Conservation (phyloP, 345 rosid species). For the Sapria himalayana region DNA sequence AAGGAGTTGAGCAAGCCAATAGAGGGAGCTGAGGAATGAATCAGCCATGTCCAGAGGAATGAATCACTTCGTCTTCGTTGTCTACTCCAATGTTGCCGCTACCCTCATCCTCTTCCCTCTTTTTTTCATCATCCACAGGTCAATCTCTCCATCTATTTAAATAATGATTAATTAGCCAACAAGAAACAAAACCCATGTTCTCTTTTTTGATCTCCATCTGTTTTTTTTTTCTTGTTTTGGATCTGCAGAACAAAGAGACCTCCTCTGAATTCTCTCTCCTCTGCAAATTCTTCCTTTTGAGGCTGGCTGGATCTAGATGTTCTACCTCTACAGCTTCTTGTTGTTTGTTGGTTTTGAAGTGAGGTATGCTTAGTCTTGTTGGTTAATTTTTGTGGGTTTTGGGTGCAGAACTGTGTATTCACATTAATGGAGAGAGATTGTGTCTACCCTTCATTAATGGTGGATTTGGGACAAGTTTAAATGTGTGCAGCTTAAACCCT, state of each 20-base stretch:
- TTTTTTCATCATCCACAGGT: slow-evolving; percentile 15
- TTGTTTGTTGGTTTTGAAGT: not conserved
- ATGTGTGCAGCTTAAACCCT: no score
- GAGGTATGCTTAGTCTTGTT: not conserved
- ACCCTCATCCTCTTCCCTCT: slow-evolving; percentile 16
- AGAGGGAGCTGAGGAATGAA: no score
- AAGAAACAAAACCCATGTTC: not conserved
- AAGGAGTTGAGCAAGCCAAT: no score
- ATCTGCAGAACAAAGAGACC: slow-evolving; percentile 16
- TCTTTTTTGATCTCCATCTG: not conserved
- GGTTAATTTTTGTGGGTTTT: not conserved
- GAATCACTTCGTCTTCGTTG: slow-evolving; percentile 20
- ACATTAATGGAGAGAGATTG: no score
- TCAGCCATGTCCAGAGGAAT: slow-evolving; percentile 33
- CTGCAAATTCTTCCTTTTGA: slow-evolving; percentile 24
- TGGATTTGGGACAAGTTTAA: no score
- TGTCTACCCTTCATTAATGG: no score
- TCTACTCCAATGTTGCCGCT: slow-evolving; percentile 24
- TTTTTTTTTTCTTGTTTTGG: not conserved
- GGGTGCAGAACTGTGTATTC: slow-evolving; percentile 25
- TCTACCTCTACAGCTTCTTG: not conserved
- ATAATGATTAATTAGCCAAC: no score
- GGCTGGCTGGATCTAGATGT: slow-evolving; percentile 23
- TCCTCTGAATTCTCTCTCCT: slow-evolving; percentile 19
- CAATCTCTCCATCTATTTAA: not conserved